A percentile compares a stretch with the other conserved stretches of the same genome.
Evolutionary conservation across 2,329 filamentous ascomycete genomes (phyloP).

Genomic region (Trichoderma breve): DNA sequence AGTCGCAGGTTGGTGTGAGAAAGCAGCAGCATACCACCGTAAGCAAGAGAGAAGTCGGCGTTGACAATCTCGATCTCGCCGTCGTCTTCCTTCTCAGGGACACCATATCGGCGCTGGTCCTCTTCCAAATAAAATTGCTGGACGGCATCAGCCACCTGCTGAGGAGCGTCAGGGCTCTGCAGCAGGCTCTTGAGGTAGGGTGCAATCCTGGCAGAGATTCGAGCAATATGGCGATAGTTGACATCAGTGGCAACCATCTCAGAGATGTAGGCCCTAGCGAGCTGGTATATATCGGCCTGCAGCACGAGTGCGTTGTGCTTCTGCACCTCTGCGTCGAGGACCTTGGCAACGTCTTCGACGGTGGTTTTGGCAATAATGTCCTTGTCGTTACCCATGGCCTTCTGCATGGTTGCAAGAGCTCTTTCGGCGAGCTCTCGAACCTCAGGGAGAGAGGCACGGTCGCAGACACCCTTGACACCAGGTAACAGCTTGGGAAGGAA

Average conservation of each 20-base stretch:
- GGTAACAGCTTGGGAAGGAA: slow-evolving; percentile 94
- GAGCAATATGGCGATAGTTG: slow-evolving; percentile 74
- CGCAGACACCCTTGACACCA: slow-evolving; percentile 84
- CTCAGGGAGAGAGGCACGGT: slow-evolving; percentile 88
- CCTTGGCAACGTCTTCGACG: slow-evolving; percentile 68
- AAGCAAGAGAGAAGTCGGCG: slow-evolving; percentile 93
- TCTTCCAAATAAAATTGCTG: slow-evolving; percentile 77
- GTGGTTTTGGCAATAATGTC: slow-evolving; percentile 65
- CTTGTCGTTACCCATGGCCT: slow-evolving; percentile 79
- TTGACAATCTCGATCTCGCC: slow-evolving; percentile 97
- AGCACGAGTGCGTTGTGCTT: slow-evolving; percentile 61
- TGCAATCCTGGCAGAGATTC: slow-evolving; percentile 65
- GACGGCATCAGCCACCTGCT: slow-evolving; percentile 69
- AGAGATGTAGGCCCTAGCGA: slow-evolving; percentile 71
- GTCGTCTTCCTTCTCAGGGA: slow-evolving; percentile 81
- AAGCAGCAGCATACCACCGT: slow-evolving; percentile 94
- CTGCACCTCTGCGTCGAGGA: slow-evolving; percentile 75
- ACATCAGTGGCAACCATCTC: slow-evolving; percentile 85
- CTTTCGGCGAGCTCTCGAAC: slow-evolving; percentile 86
- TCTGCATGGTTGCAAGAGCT: slow-evolving; percentile 82
- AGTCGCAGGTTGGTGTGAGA: slow-evolving; percentile 94
- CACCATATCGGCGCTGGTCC: slow-evolving; percentile 82
- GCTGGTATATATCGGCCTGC: slow-evolving; percentile 61
- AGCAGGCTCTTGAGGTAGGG: slow-evolving; percentile 76
- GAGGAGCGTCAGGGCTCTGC: slow-evolving; percentile 55